Evolutionary conservation across 2,329 filamentous ascomycete species (phyloP).

Genomic region (Proliferodiscus dingleyae): DNA sequence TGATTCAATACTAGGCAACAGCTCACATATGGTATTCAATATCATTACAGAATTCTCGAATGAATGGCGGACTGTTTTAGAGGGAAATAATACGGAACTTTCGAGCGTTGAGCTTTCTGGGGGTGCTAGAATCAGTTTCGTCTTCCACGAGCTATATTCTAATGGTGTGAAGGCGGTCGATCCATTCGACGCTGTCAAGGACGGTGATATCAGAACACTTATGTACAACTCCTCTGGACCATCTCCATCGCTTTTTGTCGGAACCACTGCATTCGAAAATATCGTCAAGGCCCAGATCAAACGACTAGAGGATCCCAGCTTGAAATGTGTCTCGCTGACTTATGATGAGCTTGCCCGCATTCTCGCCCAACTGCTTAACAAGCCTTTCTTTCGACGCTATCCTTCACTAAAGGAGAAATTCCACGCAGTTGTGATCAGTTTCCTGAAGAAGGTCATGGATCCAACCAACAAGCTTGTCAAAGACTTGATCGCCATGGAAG

Average conservation of each 20-base stretch:
- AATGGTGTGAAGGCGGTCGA: constrained; percentile 98
- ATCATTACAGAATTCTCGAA: constrained; percentile 99
- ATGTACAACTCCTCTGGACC: constrained; percentile 99
- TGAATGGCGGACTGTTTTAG: constrained; percentile 92
- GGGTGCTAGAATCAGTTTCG: constrained; percentile 96
- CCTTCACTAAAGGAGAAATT: constrained; percentile 96
- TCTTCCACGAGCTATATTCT: constrained; percentile 97
- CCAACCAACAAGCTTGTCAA: constrained; percentile 95
- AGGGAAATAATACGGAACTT: constrained; percentile 94
- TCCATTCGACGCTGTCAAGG: constrained; percentile 95
- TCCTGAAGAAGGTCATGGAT: constrained; percentile 98
- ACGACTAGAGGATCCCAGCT: constrained; percentile 87
- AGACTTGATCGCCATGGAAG: constrained; percentile 91
- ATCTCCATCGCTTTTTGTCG: constrained; percentile 92
- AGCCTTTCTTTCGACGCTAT: constrained; percentile 87
- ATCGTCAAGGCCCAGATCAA: constrained; percentile 99
- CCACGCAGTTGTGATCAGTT: constrained; percentile 82
- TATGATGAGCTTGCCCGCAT: constrained; percentile 98
- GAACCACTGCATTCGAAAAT: constrained; percentile 95
- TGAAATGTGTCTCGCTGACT: constrained; percentile 95
- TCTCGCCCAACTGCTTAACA: constrained; percentile 80
- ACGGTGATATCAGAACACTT: constrained; percentile 93
- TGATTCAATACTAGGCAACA: constrained; percentile 93
- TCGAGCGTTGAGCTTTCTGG: constrained; percentile 93
- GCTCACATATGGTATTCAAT: constrained; percentile 92